These are phyloP conservation scores for Cladophialophora chaetospira DNA, from an alignment of 2,329 filamentous ascomycete species.

Conservation along the genomic window DNA sequence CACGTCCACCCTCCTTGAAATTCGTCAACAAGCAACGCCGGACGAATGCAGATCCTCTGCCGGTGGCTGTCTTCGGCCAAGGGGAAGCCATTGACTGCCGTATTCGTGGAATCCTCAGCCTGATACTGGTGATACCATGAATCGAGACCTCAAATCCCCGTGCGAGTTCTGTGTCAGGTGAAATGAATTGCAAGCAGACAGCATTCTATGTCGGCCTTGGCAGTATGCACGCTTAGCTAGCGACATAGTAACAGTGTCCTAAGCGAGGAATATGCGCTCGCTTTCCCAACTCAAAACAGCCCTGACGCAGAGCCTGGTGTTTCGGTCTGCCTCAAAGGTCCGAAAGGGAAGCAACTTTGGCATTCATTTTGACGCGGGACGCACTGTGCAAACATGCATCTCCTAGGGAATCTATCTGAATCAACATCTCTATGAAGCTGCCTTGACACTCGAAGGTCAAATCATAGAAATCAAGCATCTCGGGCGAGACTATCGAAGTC, in stretches of 20 bases:
- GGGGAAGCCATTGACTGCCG: background rate
- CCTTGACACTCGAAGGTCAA: too few relatives aligned
- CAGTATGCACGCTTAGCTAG: too few relatives aligned
- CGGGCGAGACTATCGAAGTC: too few relatives aligned
- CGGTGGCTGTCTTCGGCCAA: background rate
- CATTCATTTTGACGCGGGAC: too few relatives aligned
- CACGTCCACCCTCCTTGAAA: background rate
- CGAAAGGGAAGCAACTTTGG: background rate
- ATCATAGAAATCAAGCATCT: too few relatives aligned
- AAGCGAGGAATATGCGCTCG: background rate
- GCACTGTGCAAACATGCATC: too few relatives aligned
- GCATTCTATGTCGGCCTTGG: too few relatives aligned
- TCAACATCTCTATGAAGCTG: too few relatives aligned
- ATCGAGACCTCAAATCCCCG: background rate
- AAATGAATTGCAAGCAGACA: too few relatives aligned
- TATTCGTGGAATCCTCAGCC: background rate
- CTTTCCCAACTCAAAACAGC: background rate
- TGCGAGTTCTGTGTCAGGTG: too few relatives aligned
- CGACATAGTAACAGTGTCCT: background rate
- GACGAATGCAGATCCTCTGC: slow-evolving; percentile 1
- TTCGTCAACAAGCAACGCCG: background rate
- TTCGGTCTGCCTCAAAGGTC: background rate
- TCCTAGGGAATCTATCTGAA: too few relatives aligned
- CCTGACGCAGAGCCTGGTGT: background rate
- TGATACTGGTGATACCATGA: background rate